Evolutionary conservation across 164 flowering plant genomes (phyloP).

Genomic region (Umbellularia californica): DNA sequence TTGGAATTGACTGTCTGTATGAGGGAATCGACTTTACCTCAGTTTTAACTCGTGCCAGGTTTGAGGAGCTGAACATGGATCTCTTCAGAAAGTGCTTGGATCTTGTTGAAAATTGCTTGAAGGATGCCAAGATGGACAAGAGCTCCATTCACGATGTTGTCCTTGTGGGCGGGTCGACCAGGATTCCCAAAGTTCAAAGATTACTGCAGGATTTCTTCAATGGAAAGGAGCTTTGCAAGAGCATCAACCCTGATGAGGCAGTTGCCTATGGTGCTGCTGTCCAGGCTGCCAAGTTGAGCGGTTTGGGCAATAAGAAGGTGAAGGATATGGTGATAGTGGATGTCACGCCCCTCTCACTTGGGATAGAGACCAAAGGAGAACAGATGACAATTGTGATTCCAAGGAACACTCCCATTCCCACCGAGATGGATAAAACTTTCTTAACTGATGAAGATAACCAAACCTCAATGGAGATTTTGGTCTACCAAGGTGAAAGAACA

Average conservation of each 20-base stretch:
- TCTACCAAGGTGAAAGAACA: slow-evolving; percentile 62
- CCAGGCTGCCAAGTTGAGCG: slow-evolving; percentile 52
- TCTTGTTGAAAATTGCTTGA: slow-evolving; percentile 47
- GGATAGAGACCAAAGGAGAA: slow-evolving; percentile 43
- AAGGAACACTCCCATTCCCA: slow-evolving; percentile 56
- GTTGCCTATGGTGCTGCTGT: slow-evolving; percentile 65
- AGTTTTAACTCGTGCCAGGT: slow-evolving; percentile 49
- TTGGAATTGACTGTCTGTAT: slow-evolving; percentile 47
- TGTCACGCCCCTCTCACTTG: slow-evolving; percentile 54
- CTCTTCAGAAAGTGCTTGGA: slow-evolving; percentile 52
- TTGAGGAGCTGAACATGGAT: slow-evolving; percentile 59
- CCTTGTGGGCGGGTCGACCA: slow-evolving; percentile 59
- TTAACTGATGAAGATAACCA: slow-evolving; percentile 42
- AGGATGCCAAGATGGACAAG: slow-evolving; percentile 55
- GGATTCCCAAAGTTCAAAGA: slow-evolving; percentile 56
- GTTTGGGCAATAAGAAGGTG: slow-evolving; percentile 53
- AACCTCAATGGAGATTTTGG: slow-evolving; percentile 36
- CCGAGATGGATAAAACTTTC: slow-evolving; percentile 42
- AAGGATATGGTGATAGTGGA: slow-evolving; percentile 46
- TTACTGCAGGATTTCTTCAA: slow-evolving; percentile 57
- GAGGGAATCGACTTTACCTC: slow-evolving; percentile 54
- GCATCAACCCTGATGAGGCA: slow-evolving; percentile 64
- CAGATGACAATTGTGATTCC: slow-evolving; percentile 49
- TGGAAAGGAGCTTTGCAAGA: slow-evolving; percentile 59
- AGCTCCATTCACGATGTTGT: slow-evolving; percentile 46